Percentiles rank a stretch among this genome's conserved stretches.
These are phyloP conservation scores for Santalum album DNA, from an alignment of 164 flowering plant genomes.

Conservation along the genomic window DNA sequence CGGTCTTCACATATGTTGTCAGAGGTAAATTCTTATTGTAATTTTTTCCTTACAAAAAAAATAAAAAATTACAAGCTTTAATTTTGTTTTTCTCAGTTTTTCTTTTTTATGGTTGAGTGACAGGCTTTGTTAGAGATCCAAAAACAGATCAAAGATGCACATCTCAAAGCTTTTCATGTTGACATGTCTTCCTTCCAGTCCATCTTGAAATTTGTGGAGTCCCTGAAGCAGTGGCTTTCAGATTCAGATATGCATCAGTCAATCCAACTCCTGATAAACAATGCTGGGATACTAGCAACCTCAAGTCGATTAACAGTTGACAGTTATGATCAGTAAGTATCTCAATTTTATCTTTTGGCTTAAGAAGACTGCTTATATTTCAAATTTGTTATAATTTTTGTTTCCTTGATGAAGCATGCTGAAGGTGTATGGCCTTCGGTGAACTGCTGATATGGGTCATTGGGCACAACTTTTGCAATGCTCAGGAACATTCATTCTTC, in stretches of 20 bases:
- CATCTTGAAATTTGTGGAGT: conserved; percentile 41
- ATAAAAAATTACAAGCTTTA: no score
- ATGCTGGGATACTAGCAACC: conserved; percentile 89
- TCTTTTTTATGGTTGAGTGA: conserved; percentile 8
- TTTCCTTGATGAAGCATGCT: not conserved
- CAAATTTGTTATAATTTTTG: no score
- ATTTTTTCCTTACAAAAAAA: not conserved
- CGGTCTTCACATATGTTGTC: not conserved
- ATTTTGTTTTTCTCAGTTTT: not conserved
- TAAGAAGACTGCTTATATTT: not conserved
- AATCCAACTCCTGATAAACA: conserved; percentile 77
- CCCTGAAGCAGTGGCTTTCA: conserved; percentile 66
- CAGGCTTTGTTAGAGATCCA: conserved; percentile 56
- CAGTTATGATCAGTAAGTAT: conserved; percentile 71
- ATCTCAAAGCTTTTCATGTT: conserved; percentile 60
- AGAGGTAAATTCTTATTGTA: not conserved
- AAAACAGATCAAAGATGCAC: conserved; percentile 36
- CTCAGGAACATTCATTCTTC: no score
- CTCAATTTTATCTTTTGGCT: conserved; percentile 5
- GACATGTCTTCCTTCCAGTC: conserved; percentile 71
- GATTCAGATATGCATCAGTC: conserved; percentile 62
- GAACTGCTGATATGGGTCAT: not conserved
- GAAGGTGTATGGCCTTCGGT: not conserved
- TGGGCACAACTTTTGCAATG: no score
- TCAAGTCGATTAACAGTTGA: conserved; percentile 50